Conservation (phyloP, 2,329 filamentous ascomycete genomes). For the Fusarium incarnatum region DNA sequence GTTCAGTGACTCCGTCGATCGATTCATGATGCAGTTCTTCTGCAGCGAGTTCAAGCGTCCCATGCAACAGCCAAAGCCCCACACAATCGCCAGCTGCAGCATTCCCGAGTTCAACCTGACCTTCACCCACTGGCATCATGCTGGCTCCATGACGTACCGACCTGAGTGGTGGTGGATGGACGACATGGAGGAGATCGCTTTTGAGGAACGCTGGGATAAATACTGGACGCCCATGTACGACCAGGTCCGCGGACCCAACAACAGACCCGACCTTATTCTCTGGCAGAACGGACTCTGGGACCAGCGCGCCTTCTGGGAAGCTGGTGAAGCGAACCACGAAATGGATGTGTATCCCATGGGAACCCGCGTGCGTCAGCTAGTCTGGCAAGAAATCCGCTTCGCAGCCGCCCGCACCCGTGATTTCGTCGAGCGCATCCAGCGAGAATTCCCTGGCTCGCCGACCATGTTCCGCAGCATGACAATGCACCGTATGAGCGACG, state of each 20-base stretch:
- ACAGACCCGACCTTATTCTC: constrained; percentile 32
- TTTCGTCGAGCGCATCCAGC: constrained; percentile 22
- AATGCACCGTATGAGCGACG: constrained; percentile 31
- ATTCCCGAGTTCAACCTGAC: constrained; percentile 39
- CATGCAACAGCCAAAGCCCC: constrained; percentile 24
- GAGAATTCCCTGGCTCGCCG: constrained; percentile 22
- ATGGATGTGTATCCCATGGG: constrained; percentile 33
- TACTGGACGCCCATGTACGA: constrained; percentile 33
- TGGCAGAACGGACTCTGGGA: constrained; percentile 42
- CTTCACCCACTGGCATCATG: constrained; percentile 35
- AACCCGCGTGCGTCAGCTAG: constrained; percentile 26
- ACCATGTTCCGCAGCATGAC: constrained; percentile 37
- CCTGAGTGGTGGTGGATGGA: constrained; percentile 43
- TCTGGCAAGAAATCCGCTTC: constrained; percentile 38
- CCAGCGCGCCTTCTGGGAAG: constrained; percentile 38
- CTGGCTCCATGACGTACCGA: constrained; percentile 29
- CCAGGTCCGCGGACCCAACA: constrained; percentile 28
- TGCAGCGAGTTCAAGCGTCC: constrained; percentile 33
- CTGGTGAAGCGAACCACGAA: constrained; percentile 34
- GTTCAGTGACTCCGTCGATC: constrained; percentile 38
- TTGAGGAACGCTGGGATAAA: constrained; percentile 37
- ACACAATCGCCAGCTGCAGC: constrained; percentile 31
- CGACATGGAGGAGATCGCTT: constrained; percentile 34
- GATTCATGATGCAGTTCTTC: constrained; percentile 40
- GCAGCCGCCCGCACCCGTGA: constrained; percentile 25